phyloP scores from a whole-genome alignment of 495 filamentous ascomycete species.

The Venustampulla echinocandica region DNA sequence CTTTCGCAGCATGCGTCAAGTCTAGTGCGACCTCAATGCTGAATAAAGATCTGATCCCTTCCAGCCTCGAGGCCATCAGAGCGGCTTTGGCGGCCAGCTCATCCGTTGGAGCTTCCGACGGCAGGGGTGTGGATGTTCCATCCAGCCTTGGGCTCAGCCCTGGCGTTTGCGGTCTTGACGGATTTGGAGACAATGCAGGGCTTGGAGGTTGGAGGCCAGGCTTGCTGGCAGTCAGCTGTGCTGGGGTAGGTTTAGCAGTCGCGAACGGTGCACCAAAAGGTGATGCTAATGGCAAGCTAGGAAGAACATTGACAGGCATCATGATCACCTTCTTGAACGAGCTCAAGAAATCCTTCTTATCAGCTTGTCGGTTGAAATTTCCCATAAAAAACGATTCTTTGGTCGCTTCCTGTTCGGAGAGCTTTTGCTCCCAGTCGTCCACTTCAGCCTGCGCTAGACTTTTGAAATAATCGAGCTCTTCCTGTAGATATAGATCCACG shows the following conservation, averaged over 20 bases:
- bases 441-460: slow-evolving; percentile 67
- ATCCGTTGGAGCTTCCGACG: slow-evolving; percentile 60
- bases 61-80: slow-evolving; percentile 87
- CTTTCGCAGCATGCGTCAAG: slow-evolving; percentile 84
- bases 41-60: slow-evolving; percentile 89
- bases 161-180: slow-evolving; percentile 40
- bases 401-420: slow-evolving; percentile 82
- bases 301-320: slow-evolving; percentile 90
- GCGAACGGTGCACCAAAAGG: slow-evolving; percentile 27
- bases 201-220: slow-evolving; percentile 17
- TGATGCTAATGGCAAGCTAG: slow-evolving; percentile 42
- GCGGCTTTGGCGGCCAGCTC: slow-evolving; percentile 94
- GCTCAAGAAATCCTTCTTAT: slow-evolving; percentile 90
- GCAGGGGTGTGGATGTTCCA: slow-evolving; percentile 15
- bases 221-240: slow-evolving; percentile 29
- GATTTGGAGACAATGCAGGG: slow-evolving; percentile 24
- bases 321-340: slow-evolving; percentile 99
- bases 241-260: slow-evolving; percentile 17
- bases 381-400: slow-evolving; percentile 93
- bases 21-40: slow-evolving; percentile 91
- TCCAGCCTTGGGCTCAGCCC: slow-evolving; percentile 9
- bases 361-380: slow-evolving; percentile 85
- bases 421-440: slow-evolving; percentile 77
- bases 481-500: slow-evolving; percentile 84
- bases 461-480: slow-evolving; percentile 83